Percentiles rank a stretch among this genome's conserved stretches.
Evolutionary conservation across 75 land plant genomes (phyloP).

Genomic region (Larix kaempferi): DNA sequence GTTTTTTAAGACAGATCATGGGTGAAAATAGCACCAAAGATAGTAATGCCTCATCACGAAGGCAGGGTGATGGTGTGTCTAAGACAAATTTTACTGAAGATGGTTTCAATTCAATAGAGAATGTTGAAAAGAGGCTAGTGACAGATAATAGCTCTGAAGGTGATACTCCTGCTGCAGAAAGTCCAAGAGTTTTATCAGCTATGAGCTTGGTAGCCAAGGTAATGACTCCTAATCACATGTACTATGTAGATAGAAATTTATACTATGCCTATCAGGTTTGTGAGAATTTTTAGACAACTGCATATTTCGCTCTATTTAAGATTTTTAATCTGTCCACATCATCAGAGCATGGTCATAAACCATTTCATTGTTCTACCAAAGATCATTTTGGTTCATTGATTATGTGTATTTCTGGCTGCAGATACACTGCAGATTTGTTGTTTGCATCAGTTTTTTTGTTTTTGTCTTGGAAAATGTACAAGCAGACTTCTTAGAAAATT

Average conservation of each 20-base stretch:
- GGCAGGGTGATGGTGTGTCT: not conserved
- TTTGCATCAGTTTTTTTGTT: too few relatives aligned
- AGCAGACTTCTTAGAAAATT: too few relatives aligned
- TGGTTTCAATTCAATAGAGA: not conserved
- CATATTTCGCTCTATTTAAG: too few relatives aligned
- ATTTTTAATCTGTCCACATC: too few relatives aligned
- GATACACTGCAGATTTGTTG: too few relatives aligned
- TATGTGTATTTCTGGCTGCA: too few relatives aligned
- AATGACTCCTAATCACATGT: not conserved
- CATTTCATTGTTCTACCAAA: too few relatives aligned
- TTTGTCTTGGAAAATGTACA: too few relatives aligned
- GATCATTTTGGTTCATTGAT: too few relatives aligned
- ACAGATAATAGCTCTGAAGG: not conserved
- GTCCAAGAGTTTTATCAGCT: slow-evolving; percentile 1
- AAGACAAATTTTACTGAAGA: not conserved
- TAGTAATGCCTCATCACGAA: not conserved
- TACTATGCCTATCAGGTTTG: not conserved
- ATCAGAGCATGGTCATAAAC: too few relatives aligned
- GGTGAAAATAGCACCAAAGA: slow-evolving; percentile 12
- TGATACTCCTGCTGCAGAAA: not conserved
- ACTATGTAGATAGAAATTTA: not conserved
- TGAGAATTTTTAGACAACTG: too few relatives aligned
- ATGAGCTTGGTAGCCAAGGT: slow-evolving; percentile 1
- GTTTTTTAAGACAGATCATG: slow-evolving; percentile 62
- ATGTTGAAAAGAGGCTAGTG: slow-evolving; percentile 3